Evolutionary conservation across 768 basidiomycete species (phyloP).

Genomic region (Russula vinacea): DNA sequence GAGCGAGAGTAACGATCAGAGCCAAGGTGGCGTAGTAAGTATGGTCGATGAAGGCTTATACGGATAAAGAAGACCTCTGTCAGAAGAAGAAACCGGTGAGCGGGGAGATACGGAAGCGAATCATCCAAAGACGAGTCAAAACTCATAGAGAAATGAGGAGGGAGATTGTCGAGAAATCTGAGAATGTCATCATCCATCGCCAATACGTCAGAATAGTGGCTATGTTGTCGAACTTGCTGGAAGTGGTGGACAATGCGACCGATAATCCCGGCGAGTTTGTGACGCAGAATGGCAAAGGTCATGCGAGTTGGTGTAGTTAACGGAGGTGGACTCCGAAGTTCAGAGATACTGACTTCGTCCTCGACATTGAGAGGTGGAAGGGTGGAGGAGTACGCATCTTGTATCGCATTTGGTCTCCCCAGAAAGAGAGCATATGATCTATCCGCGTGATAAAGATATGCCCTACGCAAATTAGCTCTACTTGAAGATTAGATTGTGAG

Average conservation of each 20-base stretch:
- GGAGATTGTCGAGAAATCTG: slow-evolving; percentile 69
- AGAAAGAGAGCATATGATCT: slow-evolving; percentile 89
- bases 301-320: slow-evolving; percentile 72
- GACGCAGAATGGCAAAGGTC: slow-evolving; percentile 85
- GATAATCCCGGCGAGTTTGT: slow-evolving; percentile 78
- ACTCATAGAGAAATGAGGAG: slow-evolving; percentile 71
- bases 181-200: slow-evolving; percentile 80
- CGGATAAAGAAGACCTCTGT: slow-evolving; percentile 88
- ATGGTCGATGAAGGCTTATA: slow-evolving; percentile 82
- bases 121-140: slow-evolving; percentile 79
- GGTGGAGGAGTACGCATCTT: slow-evolving; percentile 86
- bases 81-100: slow-evolving; percentile 84
- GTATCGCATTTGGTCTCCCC: slow-evolving; percentile 85
- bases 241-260: slow-evolving; percentile 92
- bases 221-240: slow-evolving; percentile 74
- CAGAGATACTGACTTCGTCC: slow-evolving; percentile 49
- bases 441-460: slow-evolving; percentile 91
- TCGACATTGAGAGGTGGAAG: slow-evolving; percentile 70
- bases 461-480: slow-evolving; percentile 45
- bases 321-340: slow-evolving; percentile 51
- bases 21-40: slow-evolving; percentile 73
- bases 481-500: background rate
- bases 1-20: slow-evolving; percentile 82
- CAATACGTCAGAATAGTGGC: slow-evolving; percentile 80
- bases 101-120: slow-evolving; percentile 59